Base-by-base conservation (phyloP, 2,329 filamentous ascomycete species). In the Colletotrichum karsti region DNA sequence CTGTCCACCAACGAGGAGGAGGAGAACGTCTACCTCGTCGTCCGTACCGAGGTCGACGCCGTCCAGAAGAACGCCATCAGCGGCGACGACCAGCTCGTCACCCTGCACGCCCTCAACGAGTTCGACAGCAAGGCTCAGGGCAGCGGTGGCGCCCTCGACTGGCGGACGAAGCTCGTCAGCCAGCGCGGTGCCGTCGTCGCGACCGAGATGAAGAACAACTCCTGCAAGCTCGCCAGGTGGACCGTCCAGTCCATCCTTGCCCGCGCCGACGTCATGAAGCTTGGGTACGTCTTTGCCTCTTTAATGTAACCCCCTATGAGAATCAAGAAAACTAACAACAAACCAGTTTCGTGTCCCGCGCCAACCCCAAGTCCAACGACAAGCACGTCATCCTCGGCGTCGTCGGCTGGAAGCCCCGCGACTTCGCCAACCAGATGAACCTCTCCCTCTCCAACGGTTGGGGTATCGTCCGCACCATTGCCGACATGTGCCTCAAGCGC, bases 191-290 rank as follows among this genome's bases (percentile, higher is more conserved):
- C 96, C 64, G 95, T 99, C 46, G 93, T 99, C 26, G 96, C 96
- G 20, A 99, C 96, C 12, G 96, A 99, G 86, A 99, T 99, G 96
- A 99, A 99, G 93, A 99, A 99, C 90, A 99, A 99, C 89, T 94
- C 91, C 78, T 97, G 94, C 92, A 99, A 99, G 87, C 91, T 99
- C 71, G 96, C 96, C 66, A 88, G 96, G 80, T 99, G 96, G 96
- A 97, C 96, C 33, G 94, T 95, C 46, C 96, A 99, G 87, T 93
- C 92, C 77, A 98, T 99, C 77, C 90, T 99, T 66, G 95, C 95
- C 79, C 95, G 95, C 84, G 95, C 96, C n/a, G 96, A 99, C 79
- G 87, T 94, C 73, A 98, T 99, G 94, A 99, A 98, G 87, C 91
- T 99, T 80, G 96, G 94, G 92, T 95, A 86, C 72, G 91, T 86